These are phyloP conservation scores for Podospora anserina DNA, from an alignment of 495 filamentous ascomycete species.

Conservation along the genomic window DNA sequence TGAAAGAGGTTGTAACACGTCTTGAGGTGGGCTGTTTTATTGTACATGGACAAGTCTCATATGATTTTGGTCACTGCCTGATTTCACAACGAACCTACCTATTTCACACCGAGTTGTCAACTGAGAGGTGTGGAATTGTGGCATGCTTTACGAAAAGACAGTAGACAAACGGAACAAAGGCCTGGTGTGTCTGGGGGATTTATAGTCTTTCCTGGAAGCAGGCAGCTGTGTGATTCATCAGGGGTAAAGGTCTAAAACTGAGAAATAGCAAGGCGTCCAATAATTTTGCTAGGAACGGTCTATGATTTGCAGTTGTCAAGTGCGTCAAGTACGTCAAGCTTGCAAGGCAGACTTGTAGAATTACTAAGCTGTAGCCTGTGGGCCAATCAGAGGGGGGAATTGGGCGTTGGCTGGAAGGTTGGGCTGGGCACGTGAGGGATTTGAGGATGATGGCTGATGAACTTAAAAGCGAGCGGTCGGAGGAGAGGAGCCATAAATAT, in stretches of 20 bases:
- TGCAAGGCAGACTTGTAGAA: conserved; percentile 28
- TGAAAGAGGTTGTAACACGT: too few species aligned
- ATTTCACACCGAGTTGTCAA: too few species aligned
- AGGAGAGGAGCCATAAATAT: background rate
- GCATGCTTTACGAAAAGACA: background rate
- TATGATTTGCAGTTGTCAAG: background rate
- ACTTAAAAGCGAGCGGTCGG: background rate
- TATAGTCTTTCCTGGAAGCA: conserved; percentile 5
- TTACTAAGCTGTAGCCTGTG: conserved; percentile 16
- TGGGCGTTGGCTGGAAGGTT: background rate
- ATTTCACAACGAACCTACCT: too few species aligned
- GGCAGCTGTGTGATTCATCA: background rate
- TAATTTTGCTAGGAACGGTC: background rate
- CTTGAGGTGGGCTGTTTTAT: too few species aligned
- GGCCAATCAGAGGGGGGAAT: conserved; percentile 25
- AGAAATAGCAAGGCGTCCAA: background rate
- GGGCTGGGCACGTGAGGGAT: background rate
- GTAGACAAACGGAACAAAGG: background rate
- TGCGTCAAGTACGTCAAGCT: background rate
- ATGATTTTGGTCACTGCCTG: too few species aligned
- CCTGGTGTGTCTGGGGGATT: conserved; percentile 14
- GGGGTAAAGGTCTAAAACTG: conserved; percentile 6
- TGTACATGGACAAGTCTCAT: too few species aligned
- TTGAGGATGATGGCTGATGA: background rate
- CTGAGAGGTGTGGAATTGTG: too few species aligned